Evolutionary conservation across 2,329 filamentous ascomycete species (phyloP).

Genomic region (Penicillium sumatraense): DNA sequence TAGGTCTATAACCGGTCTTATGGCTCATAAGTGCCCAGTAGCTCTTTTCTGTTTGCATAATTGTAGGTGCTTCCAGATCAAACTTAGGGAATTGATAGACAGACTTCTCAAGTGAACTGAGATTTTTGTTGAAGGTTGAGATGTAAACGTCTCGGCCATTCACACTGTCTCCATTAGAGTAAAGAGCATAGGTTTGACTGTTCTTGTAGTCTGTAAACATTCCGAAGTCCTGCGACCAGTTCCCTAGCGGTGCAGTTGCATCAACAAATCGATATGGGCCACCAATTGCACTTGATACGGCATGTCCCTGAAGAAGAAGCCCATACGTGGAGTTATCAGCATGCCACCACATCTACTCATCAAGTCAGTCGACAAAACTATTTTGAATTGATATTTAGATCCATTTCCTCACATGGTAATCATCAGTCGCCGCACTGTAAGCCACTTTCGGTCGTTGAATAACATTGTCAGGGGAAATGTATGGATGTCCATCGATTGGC

Average conservation of each 20-base stretch:
- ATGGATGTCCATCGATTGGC: slow-evolving; percentile 59
- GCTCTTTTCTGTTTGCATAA: slow-evolving; percentile 63
- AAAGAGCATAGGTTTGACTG: slow-evolving; percentile 60
- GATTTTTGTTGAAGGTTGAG: slow-evolving; percentile 57
- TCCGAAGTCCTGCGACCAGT: slow-evolving; percentile 67
- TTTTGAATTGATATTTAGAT: neutral
- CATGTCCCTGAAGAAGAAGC: slow-evolving; percentile 61
- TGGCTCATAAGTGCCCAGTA: slow-evolving; percentile 67
- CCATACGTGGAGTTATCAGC: slow-evolving; percentile 64
- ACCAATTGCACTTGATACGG: slow-evolving; percentile 56
- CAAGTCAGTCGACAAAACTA: neutral
- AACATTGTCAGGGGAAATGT: slow-evolving; percentile 60
- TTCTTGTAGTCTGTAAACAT: slow-evolving; percentile 65
- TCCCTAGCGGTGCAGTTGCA: slow-evolving; percentile 60
- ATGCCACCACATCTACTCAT: slow-evolving; percentile 65
- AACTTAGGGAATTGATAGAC: slow-evolving; percentile 63
- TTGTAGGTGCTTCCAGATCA: slow-evolving; percentile 64
- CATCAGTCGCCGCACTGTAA: slow-evolving; percentile 57
- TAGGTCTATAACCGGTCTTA: slow-evolving; percentile 67
- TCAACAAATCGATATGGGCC: slow-evolving; percentile 61
- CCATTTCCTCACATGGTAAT: slow-evolving; percentile 57
- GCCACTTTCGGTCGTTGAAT: slow-evolving; percentile 68
- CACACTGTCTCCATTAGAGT: slow-evolving; percentile 62
- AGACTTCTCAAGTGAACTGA: slow-evolving; percentile 57
- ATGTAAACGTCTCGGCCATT: slow-evolving; percentile 64